Evolutionary conservation across 306 rosid genomes (phyloP), one percentile per base, ranked within the genome.

Genomic region (Ammopiptanthus mongolicus): DNA sequence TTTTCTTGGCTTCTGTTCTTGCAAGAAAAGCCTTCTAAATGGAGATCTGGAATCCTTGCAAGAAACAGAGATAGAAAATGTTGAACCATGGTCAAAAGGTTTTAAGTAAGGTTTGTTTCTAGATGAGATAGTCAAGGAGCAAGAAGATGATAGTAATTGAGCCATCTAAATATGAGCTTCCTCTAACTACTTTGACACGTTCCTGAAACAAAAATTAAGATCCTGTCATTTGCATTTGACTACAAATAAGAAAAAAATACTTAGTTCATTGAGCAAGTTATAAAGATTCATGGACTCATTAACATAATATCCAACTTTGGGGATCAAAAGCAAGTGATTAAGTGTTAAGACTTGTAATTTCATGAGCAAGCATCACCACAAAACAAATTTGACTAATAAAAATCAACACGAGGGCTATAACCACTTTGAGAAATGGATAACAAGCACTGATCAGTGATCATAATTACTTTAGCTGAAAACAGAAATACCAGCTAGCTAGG

Each of bases 131-230:
- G 88, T 81, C 70, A 87, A 77, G 57, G 88, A 78, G 77, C 84
- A 84, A n/a, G 98, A 91, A 75, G 91, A 86, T 58, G 97, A 90
- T 74, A 95, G 85, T 56, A 88, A 80, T 17, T 91, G 91, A 6
- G 96, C 89, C 98, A 91, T 91, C 81, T 86, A 74, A 62, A 60
- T 71, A 3, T 17, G 44, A 19, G 62, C 55, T 55, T 70, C 71
- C 73, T 60, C 44, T 37, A 36, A 69, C 65, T 77, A 55, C 14
- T 47, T 55, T 1, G 25, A 52, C 58, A 63, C 8, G 47, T 34
- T 76, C 86, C 90, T 87, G 89, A 80, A 73, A 71, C 65, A 76
- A 64, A 31, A 79, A 65, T 37, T 34, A 52, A 36, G 69, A 53
- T 42, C 51, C 12, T 1, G 33, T 70, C 47, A 83, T 31, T 56